These are phyloP conservation scores for Boletus reticulatus DNA, from an alignment of 768 basidiomycete genomes.

Conservation along the genomic window DNA sequence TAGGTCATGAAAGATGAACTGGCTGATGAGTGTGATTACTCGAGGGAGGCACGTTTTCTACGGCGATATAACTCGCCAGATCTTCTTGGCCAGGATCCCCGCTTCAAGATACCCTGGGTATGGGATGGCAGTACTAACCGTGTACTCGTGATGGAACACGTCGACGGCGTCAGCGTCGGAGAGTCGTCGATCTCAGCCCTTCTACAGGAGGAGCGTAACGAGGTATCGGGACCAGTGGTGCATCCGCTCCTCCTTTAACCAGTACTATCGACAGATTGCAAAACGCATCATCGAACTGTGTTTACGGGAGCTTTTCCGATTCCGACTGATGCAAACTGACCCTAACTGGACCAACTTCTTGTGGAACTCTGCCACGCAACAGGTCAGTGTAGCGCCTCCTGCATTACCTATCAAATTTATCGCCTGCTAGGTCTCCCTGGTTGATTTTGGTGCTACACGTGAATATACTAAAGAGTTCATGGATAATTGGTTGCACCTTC, in stretches of 20 bases:
- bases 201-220: slow-evolving; percentile 63
- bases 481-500: slow-evolving; percentile 80
- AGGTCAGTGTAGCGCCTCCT: slow-evolving; percentile 39
- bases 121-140: slow-evolving; percentile 78
- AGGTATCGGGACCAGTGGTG: slow-evolving; percentile 45
- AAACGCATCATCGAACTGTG: slow-evolving; percentile 79
- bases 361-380: slow-evolving; percentile 66
- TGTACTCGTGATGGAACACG: slow-evolving; percentile 88
- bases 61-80: slow-evolving; percentile 52
- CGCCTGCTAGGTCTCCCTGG: slow-evolving; percentile 63
- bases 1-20: slow-evolving; percentile 89
- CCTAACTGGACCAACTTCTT: slow-evolving; percentile 99
- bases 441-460: slow-evolving; percentile 95
- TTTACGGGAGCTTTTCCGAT: slow-evolving; percentile 85
- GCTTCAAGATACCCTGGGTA: slow-evolving; percentile 85
- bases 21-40: slow-evolving; percentile 90
- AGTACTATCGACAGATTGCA: slow-evolving; percentile 62
- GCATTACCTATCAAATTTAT: not conserved
- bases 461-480: slow-evolving; percentile 85
- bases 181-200: slow-evolving; percentile 54
- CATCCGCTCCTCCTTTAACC: not conserved
- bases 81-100: slow-evolving; percentile 52
- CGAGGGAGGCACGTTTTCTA: slow-evolving; percentile 74
- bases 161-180: slow-evolving; percentile 80
- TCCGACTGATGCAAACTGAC: slow-evolving; percentile 96